phyloP scores from a whole-genome alignment of 441 rosid species.

The Aquilaria agallochum region DNA sequence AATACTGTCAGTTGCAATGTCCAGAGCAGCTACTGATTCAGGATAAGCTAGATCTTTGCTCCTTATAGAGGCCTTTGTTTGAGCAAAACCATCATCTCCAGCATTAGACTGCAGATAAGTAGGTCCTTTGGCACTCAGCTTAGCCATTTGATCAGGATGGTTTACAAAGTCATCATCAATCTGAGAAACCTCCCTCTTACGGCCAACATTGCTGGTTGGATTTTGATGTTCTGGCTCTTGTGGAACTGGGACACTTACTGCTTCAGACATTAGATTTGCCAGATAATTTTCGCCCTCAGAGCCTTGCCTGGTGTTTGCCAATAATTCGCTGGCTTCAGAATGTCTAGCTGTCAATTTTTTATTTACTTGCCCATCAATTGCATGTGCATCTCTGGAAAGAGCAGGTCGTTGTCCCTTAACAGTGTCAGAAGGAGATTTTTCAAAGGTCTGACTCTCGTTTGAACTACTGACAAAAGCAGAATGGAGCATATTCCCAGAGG shows the following conservation, averaged over 20 bases:
- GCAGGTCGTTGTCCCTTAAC: slow-evolving; percentile 15
- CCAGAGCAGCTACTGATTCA: slow-evolving; percentile 16
- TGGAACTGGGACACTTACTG: slow-evolving; percentile 17
- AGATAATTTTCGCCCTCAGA: slow-evolving; percentile 20
- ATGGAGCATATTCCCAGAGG: slow-evolving; percentile 17
- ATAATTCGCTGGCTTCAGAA: slow-evolving; percentile 26
- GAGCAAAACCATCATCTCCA: slow-evolving; percentile 20
- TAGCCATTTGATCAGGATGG: slow-evolving; percentile 20
- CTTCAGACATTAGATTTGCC: slow-evolving; percentile 24
- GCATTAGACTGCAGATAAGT: slow-evolving; percentile 17
- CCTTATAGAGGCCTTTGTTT: slow-evolving; percentile 22
- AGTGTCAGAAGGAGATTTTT: slow-evolving; percentile 11
- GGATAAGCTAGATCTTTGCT: slow-evolving; percentile 24
- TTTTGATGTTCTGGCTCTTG: slow-evolving; percentile 23
- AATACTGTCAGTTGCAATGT: slow-evolving; percentile 14
- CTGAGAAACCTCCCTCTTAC: slow-evolving; percentile 15
- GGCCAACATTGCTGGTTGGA: slow-evolving; percentile 18
- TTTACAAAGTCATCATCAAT: slow-evolving; percentile 21
- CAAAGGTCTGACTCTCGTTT: slow-evolving; percentile 15
- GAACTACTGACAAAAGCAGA: slow-evolving; percentile 19
- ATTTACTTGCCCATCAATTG: slow-evolving; percentile 20
- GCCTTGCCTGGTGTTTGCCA: slow-evolving; percentile 17
- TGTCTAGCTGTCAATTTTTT: slow-evolving; percentile 16
- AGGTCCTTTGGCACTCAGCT: slow-evolving; percentile 17
- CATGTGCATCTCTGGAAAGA: slow-evolving; percentile 19